These are phyloP conservation scores for Dryadomyces sulphureus DNA, from an alignment of 2,329 filamentous ascomycete species.

Conservation along the genomic window DNA sequence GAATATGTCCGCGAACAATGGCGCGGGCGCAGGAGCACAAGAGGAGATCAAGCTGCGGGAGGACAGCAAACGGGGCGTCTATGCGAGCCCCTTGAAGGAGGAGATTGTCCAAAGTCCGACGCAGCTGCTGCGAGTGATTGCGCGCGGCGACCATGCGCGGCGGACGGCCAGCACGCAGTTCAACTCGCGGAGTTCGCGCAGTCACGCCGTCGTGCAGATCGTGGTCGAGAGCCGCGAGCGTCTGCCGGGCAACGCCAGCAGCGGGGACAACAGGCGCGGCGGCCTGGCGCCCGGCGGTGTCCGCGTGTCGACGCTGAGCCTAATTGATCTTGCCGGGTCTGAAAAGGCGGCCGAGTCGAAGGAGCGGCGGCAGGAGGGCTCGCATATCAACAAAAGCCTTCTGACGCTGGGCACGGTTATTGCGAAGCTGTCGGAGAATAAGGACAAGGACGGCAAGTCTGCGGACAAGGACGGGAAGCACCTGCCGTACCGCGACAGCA, in stretches of 20 bases:
- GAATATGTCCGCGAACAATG: constrained; percentile 51
- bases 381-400: constrained; percentile 96
- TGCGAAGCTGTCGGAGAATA: constrained; percentile 75
- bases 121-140: constrained; percentile 86
- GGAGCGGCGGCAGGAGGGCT: constrained; percentile 83
- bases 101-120: constrained; percentile 98
- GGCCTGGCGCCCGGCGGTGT: constrained; percentile 73
- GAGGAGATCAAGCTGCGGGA: constrained; percentile 97
- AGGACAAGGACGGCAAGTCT: constrained; percentile 62
- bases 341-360: constrained; percentile 93
- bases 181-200: constrained; percentile 90
- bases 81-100: constrained; percentile 89
- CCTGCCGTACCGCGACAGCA: constrained; percentile 92
- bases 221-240: constrained; percentile 94
- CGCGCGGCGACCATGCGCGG: constrained; percentile 79
- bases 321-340: constrained; percentile 93
- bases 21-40: constrained; percentile 41
- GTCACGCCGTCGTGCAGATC: constrained; percentile 96
- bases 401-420: constrained; percentile 93
- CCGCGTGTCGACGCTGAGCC: constrained; percentile 81
- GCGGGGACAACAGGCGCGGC: constrained; percentile 48
- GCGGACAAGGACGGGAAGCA: constrained; percentile 79
- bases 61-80: constrained; percentile 90
- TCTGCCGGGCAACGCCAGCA: constrained; percentile 36
- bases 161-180: constrained; percentile 91